Conservation (phyloP, 1,284 basidiomycete genomes). For the Malassezia equina region DNA sequence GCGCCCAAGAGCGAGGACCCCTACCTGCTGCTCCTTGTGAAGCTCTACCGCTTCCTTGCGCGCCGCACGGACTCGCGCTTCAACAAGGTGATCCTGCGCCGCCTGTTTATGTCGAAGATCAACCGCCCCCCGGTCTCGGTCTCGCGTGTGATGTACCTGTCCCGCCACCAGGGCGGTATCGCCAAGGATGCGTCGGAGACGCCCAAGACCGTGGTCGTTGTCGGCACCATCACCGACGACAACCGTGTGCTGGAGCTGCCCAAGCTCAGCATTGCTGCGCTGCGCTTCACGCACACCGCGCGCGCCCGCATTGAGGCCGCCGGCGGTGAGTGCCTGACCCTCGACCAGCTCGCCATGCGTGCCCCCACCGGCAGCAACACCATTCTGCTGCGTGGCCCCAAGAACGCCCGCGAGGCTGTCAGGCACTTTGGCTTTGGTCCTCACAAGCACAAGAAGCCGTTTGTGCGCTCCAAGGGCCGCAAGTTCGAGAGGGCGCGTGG, state of each 20-base stretch:
- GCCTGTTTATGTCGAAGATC: constrained; percentile 91
- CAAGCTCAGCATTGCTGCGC: constrained; percentile 85
- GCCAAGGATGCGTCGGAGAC: constrained; percentile 44
- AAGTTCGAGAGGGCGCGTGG: constrained; percentile 59
- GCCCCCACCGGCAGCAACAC: constrained; percentile 93
- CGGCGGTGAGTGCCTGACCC: constrained; percentile 85
- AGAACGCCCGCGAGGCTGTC: constrained; percentile 84
- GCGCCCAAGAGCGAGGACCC: constrained; percentile 98
- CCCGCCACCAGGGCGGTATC: constrained; percentile 43
- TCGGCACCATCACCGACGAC: constrained; percentile 93
- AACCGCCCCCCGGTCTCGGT: constrained; percentile 89
- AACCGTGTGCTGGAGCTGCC: constrained; percentile 76
- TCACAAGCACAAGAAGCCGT: constrained; percentile 70
- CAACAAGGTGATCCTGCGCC: constrained; percentile 95
- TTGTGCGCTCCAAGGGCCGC: constrained; percentile 87
- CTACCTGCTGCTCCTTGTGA: constrained; percentile 94
- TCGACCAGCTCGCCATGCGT: constrained; percentile 90
- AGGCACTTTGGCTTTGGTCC: constrained; percentile 69
- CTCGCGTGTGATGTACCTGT: constrained; percentile 45
- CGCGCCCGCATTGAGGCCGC: constrained; percentile 89
- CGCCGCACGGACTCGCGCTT: constrained; percentile 90
- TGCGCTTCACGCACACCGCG: constrained; percentile 85
- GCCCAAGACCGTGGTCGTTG: constrained; percentile 72
- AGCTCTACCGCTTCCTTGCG: constrained; percentile 99
- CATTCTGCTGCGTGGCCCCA: constrained; percentile 78